Evolutionary conservation across 495 filamentous ascomycete genomes (phyloP), one percentile per base, ranked within the genome.

Genomic region (Penicillium riverlandense): DNA sequence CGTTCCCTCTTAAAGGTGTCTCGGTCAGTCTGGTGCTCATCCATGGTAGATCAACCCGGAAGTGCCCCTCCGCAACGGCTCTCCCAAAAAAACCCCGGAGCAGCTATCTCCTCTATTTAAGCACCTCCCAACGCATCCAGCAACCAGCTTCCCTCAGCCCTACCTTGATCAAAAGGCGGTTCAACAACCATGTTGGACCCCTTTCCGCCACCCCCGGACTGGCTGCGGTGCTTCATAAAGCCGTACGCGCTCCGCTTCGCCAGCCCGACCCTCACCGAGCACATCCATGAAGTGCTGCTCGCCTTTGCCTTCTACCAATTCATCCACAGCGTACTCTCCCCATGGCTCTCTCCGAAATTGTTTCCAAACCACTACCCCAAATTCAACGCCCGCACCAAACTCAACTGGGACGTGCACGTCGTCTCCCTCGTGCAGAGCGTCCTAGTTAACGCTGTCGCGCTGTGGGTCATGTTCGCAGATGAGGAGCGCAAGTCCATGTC

Each of bases 321-420:
- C 58, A 82, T 90, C 64, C 79, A 85, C 66, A 66, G 69, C 38
- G 70, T 80, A 59, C 44, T 94, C 54, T 90, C 94, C 22, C 94
- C 92, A 14, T 53, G 69, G 29, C 44, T 97, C 38, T 95, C 88
- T 38, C 63, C 63, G 36, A 53, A 65, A 41, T 57, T 91, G 44
- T 86, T 90, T 57, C 83, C 90, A n/a, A 54, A 61, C 29, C 74
- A 74, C 52, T 98, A 97, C 67, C 66, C 74, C 10, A 69, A 72
- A 29, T 70, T 96, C 44, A 75, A 74, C 39, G 65, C 63, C 8
- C 76, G 82, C 29, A 91, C 85, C 38, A 80, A 76, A 62, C 67
- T 91, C 49, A 97, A 91, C 76, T 99, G 92, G 92, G 85, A 99
- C 65, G 84, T 96, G 27, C 92, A 96, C 60, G 85, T 96, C 54